Base-by-base conservation (phyloP, 306 rosid species). In the Gastrolobium bilobum region DNA sequence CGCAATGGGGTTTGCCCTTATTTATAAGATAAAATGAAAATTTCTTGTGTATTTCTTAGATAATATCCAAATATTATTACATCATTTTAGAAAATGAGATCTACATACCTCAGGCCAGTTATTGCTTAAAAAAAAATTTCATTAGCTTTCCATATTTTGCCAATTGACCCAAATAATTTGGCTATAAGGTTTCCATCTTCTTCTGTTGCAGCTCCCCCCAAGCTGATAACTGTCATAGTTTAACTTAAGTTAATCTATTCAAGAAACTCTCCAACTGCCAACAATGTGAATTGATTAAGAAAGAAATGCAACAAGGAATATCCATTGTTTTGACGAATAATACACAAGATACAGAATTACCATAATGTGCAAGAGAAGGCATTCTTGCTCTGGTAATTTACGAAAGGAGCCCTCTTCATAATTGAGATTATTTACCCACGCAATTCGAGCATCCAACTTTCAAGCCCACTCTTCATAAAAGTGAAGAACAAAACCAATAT, bases 111-210 rank as follows among this genome's bases (percentile, higher is more conserved):
- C 68, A 96, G 82, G 68, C 97, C 99, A 76, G 98, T 96, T 81
- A 93, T 62, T 75, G 92, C 98, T 82, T 96, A 98, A 82, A 96
- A 93, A 37, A 50, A 86, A 64, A 91, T 96, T 71, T 96, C 99
- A 69, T 96, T 93, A 39, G 93, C 92, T 88, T 85, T 90, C 93
- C 96, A 91, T 73, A 84, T 82, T 86, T 93, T 96, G 34, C 99
- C 98, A 70, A 96, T 79, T 68, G 99, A 86, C 70, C 96, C 96
- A 89, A 96, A 93, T 86, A 93, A 81, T 57, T 90, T 84, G 50
- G 79, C 82, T 63, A 96, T 85, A 48, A 93, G 82, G 62, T 85
- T 79, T 73, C 87, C 98, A 83, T 93, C 98, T 79, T 91, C 92
- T 81, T 89, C 93, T 42, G 88, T 90, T 37, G 97, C 98, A 74